Base-by-base conservation (phyloP, 2,329 filamentous ascomycete species). In the Penicillium sumatraense region DNA sequence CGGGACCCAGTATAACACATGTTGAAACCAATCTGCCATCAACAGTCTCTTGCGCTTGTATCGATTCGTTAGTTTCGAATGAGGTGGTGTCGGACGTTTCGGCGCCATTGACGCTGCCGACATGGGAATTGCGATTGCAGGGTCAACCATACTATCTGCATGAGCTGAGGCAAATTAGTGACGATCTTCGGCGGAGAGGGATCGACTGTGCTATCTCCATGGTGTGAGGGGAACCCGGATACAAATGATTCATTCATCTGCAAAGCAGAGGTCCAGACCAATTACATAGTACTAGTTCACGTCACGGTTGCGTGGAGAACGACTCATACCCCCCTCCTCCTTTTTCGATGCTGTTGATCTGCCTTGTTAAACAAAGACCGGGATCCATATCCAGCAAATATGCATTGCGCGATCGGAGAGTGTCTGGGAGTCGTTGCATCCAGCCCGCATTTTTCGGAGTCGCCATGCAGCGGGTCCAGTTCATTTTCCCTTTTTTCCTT, bases 131-230 rank as follows among this genome's bases (percentile, higher is more conserved):
- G 24, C 60, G 67, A 40, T 53, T 75, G 33, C 71, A 71, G 26
- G 62, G 63, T 36, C 71, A 73, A 59, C 64, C 66, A 16, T 74
- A 73, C 44, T 74, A 74, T 54, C 51, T 58, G 14, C 63, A 68
- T 46, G 71, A 72, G 60, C 53, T 73, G 26, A 53, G 58, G 14
- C 59, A 55, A 21, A 58, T 74, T 13, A 65, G 64, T 51, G 59
- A 62, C 6, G 68, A 70, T 54, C 63, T 75, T 57, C 55, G 62
- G 38, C 65, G 63, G 60, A 67, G 65, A 54, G 69, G 70, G 21
- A 69, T 74, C 53, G 63, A 69, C 31, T 74, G 72, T 63, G 62
- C 60, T 54, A 65, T 74, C 50, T 57, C 60, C 40, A 60, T 49
- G 35, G 56, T 53, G 40, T 65, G 53, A 57, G 51, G 49, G 20